Evolutionary conservation across 306 rosid genomes (phyloP).

Genomic region (Trifolium pratense): DNA sequence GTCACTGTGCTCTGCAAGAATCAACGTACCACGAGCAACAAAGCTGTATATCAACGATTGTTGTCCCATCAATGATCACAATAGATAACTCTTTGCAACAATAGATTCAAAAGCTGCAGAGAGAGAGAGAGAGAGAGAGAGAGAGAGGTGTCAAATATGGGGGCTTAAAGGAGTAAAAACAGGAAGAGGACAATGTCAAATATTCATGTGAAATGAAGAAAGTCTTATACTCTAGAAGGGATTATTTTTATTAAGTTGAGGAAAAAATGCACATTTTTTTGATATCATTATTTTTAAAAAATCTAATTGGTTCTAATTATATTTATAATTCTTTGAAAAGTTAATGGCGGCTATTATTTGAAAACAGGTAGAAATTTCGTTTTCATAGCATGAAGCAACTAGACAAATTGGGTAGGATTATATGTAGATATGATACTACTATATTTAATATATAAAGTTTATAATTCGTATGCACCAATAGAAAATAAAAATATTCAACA

Average conservation of each 20-base stretch:
- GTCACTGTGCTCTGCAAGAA: conserved; percentile 89
- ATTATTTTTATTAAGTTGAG: neutral
- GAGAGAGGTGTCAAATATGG: neutral
- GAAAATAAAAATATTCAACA: too few relatives aligned
- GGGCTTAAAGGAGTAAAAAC: neutral
- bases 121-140: neutral
- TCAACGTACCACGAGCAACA: conserved; percentile 89
- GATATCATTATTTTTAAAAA: neutral
- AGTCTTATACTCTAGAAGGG: conserved; percentile 1
- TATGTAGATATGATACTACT: neutral
- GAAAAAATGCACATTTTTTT: neutral
- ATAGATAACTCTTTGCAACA: neutral
- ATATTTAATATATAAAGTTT: too few relatives aligned
- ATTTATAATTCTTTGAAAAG: neutral
- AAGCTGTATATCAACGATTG: conserved; percentile 87
- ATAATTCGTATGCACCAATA: too few relatives aligned
- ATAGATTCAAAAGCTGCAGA: neutral
- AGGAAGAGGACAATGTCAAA: conserved; percentile 9
- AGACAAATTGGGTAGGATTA: neutral
- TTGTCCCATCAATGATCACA: conserved; percentile 5
- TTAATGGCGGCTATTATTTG: neutral
- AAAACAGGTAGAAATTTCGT: neutral
- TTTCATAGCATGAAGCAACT: neutral
- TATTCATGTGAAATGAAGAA: neutral
- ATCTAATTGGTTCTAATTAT: neutral